Base-by-base conservation (phyloP, 73 alveolate species). In the Durusdinium trenchii region DNA sequence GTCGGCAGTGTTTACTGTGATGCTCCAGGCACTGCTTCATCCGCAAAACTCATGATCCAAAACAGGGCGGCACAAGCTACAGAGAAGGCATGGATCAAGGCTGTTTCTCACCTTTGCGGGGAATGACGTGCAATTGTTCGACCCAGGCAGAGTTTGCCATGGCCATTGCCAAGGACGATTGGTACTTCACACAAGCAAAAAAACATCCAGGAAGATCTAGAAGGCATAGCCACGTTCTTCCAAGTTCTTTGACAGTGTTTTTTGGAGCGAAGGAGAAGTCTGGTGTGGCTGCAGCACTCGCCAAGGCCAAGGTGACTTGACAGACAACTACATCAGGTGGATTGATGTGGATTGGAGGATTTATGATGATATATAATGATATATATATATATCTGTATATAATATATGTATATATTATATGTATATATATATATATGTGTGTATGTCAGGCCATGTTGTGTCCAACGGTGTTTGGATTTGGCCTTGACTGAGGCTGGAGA, bases 81-180 rank as follows among this genome's bases (percentile, higher is more conserved):
- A 7, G 98, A 91, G 98, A 91, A 91, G 98, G 98, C 89, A 6
- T 14, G 69, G 16, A 16, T 35, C 32, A 78, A 38, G 69, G 10
- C 12, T 43, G 89, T 35, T 9, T 20, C 62, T 28, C 5, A 36
- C 52, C n/a, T 61, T 12, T 3, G 16, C 2, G 9, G 95, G 43
- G 6, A 14, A 2, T 1, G 60, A 40, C 20, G 64, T 12, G 12
- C 20, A 0, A 30, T 9, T 10, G 0, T 5, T 52, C 38, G 10
- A 23, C 4, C 38, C 86, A 87, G 95, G 95, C 95, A 35, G 36
- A 52, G 60, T 18, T 57, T 75, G 71, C 98, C 20, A 14, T 90
- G 57, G 87, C 96, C 75, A 47, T 87, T 20, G 95, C 95, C 85
- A 87, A 87, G 95, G 95, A 84, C 54, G 48, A 0, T 50, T 48